Evolutionary conservation across 805 yeast species (phyloP), one percentile per base, ranked within the genome.

Genomic region (Ogataea sp.): DNA sequence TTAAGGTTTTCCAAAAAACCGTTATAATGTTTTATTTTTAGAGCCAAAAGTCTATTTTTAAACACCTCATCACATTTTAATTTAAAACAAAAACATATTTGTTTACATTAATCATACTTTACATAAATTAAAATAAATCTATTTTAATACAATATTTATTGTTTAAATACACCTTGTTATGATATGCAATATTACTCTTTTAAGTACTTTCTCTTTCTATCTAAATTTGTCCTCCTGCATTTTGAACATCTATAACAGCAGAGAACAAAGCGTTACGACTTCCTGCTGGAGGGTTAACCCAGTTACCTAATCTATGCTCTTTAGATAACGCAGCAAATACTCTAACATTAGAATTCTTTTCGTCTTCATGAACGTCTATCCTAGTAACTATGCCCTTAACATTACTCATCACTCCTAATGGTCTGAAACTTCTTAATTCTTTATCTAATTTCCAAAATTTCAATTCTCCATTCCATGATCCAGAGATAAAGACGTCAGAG

Each of bases 241-340:
- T 39, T 36, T 45, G 49, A 44, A 56, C 30, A 16, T 53, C 68
- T 40, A 75, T 64, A 21, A 65, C 66, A 41, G 71, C 75, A 9
- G 80, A 73, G 49, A 70, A 76, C 47, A 86, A 67, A 42, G 86
- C 86, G 61, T 84, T 86, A 58, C 90, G 75, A 24, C 83, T 81
- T 7, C 84, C 84, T 20, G 68, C 67, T 28, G 72, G 67, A 39
- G 73, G 68, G 34, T 71, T 67, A 20, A 79, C 59, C 96, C 96
- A 89, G 56, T 97, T 79, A 29, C 96, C 97, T 41, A 85, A 67
- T 55, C 83, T 77, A 55, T 83, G 95, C 61, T 90, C 96, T 59
- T 89, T 86, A 31, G 90, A 75, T 5, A 84, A 67, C 28, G 86
- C 68, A 0, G 83, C 90, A 46, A 75, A 64, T 10, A 87, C 62